Evolutionary conservation across 768 basidiomycete species (phyloP).

Genomic region (Leccinum longicurvipes): DNA sequence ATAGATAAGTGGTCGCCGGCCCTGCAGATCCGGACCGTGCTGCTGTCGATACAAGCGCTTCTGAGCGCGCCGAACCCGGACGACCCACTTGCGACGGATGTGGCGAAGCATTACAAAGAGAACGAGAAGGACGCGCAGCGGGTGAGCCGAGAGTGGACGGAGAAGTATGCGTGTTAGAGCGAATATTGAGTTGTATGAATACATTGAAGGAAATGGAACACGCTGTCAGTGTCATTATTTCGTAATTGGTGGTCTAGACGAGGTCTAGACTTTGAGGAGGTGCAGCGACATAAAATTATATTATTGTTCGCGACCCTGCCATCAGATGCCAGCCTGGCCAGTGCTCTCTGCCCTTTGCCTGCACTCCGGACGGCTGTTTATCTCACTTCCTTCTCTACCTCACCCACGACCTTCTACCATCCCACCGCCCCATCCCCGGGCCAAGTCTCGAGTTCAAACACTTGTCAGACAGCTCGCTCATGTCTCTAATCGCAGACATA

Average conservation of each 20-base stretch:
- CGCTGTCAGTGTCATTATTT: constrained; percentile 5
- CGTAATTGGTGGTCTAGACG: constrained; percentile 18
- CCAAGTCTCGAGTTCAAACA: no score
- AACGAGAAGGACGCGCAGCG: constrained; percentile 90
- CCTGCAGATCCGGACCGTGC: constrained; percentile 95
- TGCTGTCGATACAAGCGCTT: constrained; percentile 96
- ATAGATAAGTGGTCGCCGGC: constrained; percentile 99
- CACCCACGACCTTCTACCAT: constrained; percentile 1
- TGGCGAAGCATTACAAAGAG: constrained; percentile 98
- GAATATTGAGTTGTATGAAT: constrained; percentile 6
- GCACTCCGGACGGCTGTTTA: not conserved
- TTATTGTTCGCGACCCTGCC: constrained; percentile 17
- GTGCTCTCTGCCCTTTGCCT: constrained; percentile 11
- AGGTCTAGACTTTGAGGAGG: constrained; percentile 22
- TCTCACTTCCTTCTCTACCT: not conserved
- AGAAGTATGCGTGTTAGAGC: constrained; percentile 65
- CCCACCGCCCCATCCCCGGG: not conserved
- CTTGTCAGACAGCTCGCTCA: constrained; percentile 11
- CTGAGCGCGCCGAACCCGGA: constrained; percentile 96
- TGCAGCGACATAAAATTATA: constrained; percentile 2
- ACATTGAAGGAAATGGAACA: constrained; percentile 2
- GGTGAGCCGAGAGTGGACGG: constrained; percentile 95
- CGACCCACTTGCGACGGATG: constrained; percentile 90
- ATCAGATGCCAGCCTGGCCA: constrained; percentile 1
- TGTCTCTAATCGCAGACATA: constrained; percentile 35